Conservation (phyloP, 306 rosid genomes). For the Quillaja saponaria region DNA sequence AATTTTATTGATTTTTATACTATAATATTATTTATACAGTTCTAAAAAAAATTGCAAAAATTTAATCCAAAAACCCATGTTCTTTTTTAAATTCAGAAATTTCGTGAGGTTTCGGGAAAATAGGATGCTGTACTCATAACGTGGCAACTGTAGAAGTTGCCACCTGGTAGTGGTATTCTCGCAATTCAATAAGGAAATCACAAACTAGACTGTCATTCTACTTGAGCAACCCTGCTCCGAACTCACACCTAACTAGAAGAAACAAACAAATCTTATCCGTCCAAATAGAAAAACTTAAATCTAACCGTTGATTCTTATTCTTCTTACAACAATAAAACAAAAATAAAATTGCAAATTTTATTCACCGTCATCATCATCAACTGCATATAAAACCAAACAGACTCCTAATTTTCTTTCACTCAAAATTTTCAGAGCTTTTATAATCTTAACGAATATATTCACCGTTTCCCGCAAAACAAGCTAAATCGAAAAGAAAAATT, state of each 20-base stretch:
- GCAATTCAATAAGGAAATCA: neutral
- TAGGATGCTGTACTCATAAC: too few relatives aligned
- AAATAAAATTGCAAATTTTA: too few relatives aligned
- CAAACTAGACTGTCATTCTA: neutral
- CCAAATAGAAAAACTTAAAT: neutral
- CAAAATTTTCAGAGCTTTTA: neutral
- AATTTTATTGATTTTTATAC: too few relatives aligned
- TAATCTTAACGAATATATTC: too few relatives aligned
- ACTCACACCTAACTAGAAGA: conserved; percentile 9
- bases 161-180: neutral
- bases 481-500: neutral
- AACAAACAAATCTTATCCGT: conserved; percentile 16
- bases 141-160: neutral
- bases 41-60: too few relatives aligned
- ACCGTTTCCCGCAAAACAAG: neutral
- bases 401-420: neutral
- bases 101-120: too few relatives aligned
- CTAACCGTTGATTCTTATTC: conserved; percentile 7
- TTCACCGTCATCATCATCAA: conserved; percentile 7
- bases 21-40: too few relatives aligned
- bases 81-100: too few relatives aligned
- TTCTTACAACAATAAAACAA: too few relatives aligned
- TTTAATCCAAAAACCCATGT: too few relatives aligned
- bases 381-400: neutral
- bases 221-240: neutral